Conservation (phyloP, 495 filamentous ascomycete species). For the Xylaria scruposa region DNA sequence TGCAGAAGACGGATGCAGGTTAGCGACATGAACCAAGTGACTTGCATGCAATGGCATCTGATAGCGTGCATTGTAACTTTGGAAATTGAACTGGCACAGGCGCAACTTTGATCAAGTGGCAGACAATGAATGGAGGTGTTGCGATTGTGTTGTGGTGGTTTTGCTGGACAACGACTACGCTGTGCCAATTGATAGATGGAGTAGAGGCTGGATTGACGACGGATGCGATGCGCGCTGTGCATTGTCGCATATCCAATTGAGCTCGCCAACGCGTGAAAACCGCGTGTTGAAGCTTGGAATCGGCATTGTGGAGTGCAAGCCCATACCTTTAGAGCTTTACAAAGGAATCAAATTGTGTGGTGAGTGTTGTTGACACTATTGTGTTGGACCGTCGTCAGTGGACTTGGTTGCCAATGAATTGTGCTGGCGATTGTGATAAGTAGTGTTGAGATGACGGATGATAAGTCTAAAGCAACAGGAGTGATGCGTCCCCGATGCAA, state of each 20-base stretch:
- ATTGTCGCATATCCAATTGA: constrained; percentile 49
- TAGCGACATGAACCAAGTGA: neutral
- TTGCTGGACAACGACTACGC: no score
- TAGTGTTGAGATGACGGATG: neutral
- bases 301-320: constrained; percentile 22
- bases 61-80: neutral
- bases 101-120: neutral
- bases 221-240: constrained; percentile 18
- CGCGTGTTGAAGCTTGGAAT: constrained; percentile 45
- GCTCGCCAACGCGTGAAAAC: constrained; percentile 39
- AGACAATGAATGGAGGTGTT: neutral
- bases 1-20: neutral
- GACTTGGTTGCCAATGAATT: constrained; percentile 29
- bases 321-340: constrained; percentile 43
- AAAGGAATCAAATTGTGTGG: constrained; percentile 19
- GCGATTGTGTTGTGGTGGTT: neutral
- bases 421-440: constrained; percentile 28
- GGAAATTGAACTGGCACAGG: neutral
- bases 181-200: neutral
- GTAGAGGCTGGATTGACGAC: neutral
- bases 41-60: neutral
- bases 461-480: neutral
- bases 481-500: neutral
- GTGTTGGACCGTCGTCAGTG: constrained; percentile 34
- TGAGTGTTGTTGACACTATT: constrained; percentile 40